Percentiles rank a stretch among this genome's conserved stretches.
Evolutionary conservation across 345 rosid species (phyloP).

Genomic region (Brassica nigra): DNA sequence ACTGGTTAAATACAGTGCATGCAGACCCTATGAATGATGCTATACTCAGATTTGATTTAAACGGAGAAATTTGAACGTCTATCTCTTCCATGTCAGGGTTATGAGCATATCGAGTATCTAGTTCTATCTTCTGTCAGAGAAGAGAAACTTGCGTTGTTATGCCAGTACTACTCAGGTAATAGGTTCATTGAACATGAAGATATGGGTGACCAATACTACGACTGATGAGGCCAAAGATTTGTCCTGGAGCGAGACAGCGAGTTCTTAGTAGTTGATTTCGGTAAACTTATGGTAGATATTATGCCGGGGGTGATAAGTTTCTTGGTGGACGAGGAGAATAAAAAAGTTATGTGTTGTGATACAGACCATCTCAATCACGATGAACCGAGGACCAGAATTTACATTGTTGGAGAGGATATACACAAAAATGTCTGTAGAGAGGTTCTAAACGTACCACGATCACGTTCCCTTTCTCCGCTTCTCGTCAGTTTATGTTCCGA

Average conservation of each 20-base stretch:
- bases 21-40: too few relatives aligned
- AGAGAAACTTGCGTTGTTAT: neutral
- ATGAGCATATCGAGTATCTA: neutral
- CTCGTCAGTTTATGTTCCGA: neutral
- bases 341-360: neutral
- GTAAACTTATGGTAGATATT: neutral
- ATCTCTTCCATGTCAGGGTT: neutral
- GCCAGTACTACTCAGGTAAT: neutral
- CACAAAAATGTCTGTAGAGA: neutral
- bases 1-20: neutral
- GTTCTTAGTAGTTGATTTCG: neutral
- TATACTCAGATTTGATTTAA: neutral
- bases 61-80: neutral
- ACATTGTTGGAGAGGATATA: neutral
- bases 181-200: neutral
- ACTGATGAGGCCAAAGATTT: neutral
- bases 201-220: neutral
- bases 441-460: neutral
- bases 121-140: neutral
- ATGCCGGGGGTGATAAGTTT: neutral
- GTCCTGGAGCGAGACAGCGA: neutral
- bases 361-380: too few relatives aligned
- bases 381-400: neutral
- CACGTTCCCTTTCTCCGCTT: neutral
- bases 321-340: constrained; percentile 6